phyloP scores from a whole-genome alignment of 129 eudicot genomes.

The Kitagawia praeruptora region DNA sequence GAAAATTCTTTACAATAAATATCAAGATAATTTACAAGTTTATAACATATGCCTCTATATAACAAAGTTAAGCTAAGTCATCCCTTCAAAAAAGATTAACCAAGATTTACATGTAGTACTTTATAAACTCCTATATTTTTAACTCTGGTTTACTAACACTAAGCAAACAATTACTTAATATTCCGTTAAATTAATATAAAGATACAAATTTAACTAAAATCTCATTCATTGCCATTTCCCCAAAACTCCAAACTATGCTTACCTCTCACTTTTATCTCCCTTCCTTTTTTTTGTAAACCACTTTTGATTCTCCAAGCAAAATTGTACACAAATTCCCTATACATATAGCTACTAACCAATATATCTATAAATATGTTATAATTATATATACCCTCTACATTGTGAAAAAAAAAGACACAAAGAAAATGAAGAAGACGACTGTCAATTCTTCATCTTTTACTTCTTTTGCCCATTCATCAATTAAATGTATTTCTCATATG shows the following conservation, averaged over 20 bases:
- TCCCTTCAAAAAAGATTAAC: no score
- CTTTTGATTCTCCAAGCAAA: background rate
- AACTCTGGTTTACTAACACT: no score
- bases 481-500: slow-evolving; percentile 11
- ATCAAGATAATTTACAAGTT: no score
- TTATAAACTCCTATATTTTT: no score
- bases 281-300: background rate
- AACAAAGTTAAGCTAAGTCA: no score
- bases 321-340: background rate
- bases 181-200: no score
- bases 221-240: background rate
- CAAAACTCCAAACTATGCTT: background rate
- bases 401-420: background rate
- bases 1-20: no score
- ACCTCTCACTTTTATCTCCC: background rate
- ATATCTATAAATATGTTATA: no score
- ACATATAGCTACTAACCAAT: no score
- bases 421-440: slow-evolving; percentile 24
- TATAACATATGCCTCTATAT: no score
- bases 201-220: background rate
- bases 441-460: slow-evolving; percentile 36
- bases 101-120: no score
- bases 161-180: no score
- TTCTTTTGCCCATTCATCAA: slow-evolving; percentile 48
- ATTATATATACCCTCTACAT: background rate